Percentiles rank a stretch among this genome's conserved stretches.
phyloP scores from a whole-genome alignment of 371 early-diverging fungal species.

The Paraphysoderma sedebokerense region DNA sequence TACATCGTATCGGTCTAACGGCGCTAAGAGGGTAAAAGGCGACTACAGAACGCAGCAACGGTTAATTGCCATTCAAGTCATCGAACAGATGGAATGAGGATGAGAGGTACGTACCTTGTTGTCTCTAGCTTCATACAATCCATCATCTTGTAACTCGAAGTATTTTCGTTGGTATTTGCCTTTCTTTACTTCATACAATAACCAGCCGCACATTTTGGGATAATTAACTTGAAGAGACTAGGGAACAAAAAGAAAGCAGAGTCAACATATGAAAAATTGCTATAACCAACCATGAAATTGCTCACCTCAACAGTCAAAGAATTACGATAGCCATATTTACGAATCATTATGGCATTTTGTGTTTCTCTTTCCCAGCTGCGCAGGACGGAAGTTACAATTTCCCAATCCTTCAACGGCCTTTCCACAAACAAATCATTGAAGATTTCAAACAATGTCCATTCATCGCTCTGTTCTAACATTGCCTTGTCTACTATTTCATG shows the following conservation, averaged over 20 bases:
- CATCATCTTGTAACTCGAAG: constrained; percentile 39
- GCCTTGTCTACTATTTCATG: constrained; percentile 40
- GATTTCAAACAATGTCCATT: constrained; percentile 81
- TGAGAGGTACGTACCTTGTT: constrained; percentile 26
- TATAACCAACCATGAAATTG: no score
- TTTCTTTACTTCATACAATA: constrained; percentile 47
- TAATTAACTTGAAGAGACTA: constrained; percentile 3
- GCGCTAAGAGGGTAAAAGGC: neutral
- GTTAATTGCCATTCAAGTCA: constrained; percentile 1
- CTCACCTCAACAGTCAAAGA: constrained; percentile 26
- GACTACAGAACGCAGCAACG: neutral
- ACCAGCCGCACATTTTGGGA: constrained; percentile 33
- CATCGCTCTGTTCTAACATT: constrained; percentile 30
- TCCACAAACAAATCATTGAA: constrained; percentile 64
- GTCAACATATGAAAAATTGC: no score
- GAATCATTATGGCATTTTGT: constrained; percentile 53
- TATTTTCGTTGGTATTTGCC: constrained; percentile 60
- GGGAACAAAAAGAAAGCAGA: no score
- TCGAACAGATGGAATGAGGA: neutral
- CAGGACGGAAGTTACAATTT: constrained; percentile 57
- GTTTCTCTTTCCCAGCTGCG: constrained; percentile 58
- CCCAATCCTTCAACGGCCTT: constrained; percentile 78
- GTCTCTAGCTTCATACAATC: constrained; percentile 51
- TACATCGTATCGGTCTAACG: constrained; percentile 18
- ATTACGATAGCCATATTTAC: constrained; percentile 34